Conservation (phyloP, 257 asterid species). For the Solanum arcanum region DNA sequence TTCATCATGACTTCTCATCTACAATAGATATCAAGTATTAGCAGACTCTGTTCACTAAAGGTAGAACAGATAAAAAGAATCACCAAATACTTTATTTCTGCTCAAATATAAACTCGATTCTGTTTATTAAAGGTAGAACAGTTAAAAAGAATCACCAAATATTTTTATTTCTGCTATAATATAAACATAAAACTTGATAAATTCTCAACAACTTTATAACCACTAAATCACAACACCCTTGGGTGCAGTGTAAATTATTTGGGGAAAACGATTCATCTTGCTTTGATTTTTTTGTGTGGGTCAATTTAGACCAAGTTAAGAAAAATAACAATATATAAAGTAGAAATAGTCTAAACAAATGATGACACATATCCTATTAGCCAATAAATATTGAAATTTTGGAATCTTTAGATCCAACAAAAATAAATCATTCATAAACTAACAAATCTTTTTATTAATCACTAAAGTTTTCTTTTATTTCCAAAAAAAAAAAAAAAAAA, state of each 20-base stretch:
- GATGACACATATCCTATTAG: not conserved
- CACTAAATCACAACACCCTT: not conserved
- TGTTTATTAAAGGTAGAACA: fast-evolving
- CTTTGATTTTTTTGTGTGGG: not conserved
- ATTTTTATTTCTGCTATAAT: no score
- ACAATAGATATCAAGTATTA: not conserved
- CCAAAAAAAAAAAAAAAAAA: not conserved
- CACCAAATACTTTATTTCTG: no score
- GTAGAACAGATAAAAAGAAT: no score
- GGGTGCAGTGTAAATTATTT: not conserved
- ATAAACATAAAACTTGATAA: no score
- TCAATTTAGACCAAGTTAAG: not conserved
- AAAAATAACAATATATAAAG: not conserved
- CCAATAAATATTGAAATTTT: not conserved
- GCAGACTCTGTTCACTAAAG: not conserved
- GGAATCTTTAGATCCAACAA: not conserved
- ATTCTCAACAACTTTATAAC: no score
- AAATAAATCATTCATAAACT: not conserved
- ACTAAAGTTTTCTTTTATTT: not conserved
- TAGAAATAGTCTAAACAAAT: not conserved
- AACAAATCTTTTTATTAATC: no score
- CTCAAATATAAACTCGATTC: no score
- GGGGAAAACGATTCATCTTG: not conserved
- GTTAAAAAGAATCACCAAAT: no score
- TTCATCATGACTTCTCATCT: not conserved